A percentile compares a stretch with the other conserved stretches of the same genome.
Evolutionary conservation across 441 rosid genomes (phyloP).

Genomic region (Capsella rubella): DNA sequence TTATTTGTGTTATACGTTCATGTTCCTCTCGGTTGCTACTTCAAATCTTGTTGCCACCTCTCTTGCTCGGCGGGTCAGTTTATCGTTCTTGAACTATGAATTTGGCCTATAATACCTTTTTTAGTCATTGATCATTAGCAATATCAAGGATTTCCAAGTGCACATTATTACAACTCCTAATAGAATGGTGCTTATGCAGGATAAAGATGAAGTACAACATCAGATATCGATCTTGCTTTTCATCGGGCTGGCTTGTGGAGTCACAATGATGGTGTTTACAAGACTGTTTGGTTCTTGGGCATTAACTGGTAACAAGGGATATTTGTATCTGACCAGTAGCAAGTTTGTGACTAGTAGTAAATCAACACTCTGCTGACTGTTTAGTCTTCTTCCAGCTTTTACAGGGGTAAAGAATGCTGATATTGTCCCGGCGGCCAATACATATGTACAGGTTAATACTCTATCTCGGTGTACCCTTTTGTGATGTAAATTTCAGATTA

Average conservation of each 20-base stretch:
- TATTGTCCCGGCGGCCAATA: conserved; percentile 68
- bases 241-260: conserved; percentile 59
- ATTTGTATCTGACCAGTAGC: background rate
- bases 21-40: conserved; percentile 92
- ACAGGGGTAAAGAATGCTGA: conserved; percentile 61
- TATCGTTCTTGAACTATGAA: conserved; percentile 21
- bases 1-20: conserved; percentile 68
- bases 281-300: conserved; percentile 60
- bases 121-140: background rate
- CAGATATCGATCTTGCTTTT: conserved; percentile 69
- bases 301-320: conserved; percentile 58
- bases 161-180: conserved; percentile 22
- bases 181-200: conserved; percentile 47
- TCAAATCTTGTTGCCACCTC: conserved; percentile 93
- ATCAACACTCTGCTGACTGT: conserved; percentile 13
- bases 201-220: conserved; percentile 68
- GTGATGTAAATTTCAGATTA: conserved; percentile 2
- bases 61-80: conserved; percentile 78
- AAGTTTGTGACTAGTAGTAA: conserved; percentile 19
- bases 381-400: conserved; percentile 57
- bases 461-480: conserved; percentile 17
- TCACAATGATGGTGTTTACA: conserved; percentile 61
- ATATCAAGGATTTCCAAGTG: conserved; percentile 13
- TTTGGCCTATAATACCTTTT: background rate
- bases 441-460: conserved; percentile 63